These are phyloP conservation scores for Globisporangium parvum DNA, from an alignment of 352 stramenopile species.

Conservation along the genomic window DNA sequence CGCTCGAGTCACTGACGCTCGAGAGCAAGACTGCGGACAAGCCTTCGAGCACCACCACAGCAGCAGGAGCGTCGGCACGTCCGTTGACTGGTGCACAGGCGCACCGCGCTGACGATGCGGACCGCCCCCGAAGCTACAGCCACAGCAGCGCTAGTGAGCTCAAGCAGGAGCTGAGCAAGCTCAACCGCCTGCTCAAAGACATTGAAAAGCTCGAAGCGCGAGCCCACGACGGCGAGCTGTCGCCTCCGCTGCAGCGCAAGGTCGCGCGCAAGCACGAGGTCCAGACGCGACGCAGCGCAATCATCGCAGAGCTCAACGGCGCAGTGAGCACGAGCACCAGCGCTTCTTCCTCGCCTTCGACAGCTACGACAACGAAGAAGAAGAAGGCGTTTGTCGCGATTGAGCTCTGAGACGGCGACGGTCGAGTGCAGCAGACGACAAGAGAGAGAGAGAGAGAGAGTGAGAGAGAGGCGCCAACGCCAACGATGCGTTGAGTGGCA, in stretches of 20 bases:
- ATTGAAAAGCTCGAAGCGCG: constrained; percentile 25
- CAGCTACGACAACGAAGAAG: background rate
- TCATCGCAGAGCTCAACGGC: constrained; percentile 42
- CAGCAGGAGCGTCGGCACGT: too few species aligned
- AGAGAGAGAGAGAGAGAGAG: too few species aligned
- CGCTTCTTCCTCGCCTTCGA: constrained; percentile 2
- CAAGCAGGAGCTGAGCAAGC: constrained; percentile 42
- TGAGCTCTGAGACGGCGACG: constrained; percentile 1
- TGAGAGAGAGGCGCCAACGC: too few species aligned
- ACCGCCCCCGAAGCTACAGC: background rate
- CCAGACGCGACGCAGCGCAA: constrained; percentile 7
- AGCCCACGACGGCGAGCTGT: constrained; percentile 13
- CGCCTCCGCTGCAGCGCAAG: constrained; percentile 14
- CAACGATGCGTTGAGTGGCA: too few species aligned
- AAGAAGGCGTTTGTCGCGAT: constrained; percentile 15
- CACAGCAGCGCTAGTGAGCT: constrained; percentile 9
- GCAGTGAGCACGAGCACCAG: constrained; percentile 15
- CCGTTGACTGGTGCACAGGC: too few species aligned
- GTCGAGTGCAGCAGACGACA: too few species aligned
- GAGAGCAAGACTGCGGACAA: constrained; percentile 6
- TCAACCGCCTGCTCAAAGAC: constrained; percentile 43
- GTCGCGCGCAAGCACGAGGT: constrained; percentile 11
- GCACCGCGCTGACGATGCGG: background rate
- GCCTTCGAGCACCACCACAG: constrained; percentile 1
- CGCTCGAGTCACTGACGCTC: constrained; percentile 33